Percentiles rank a stretch among this genome's conserved stretches.
These are phyloP conservation scores for Crepidotus sp. DNA, from an alignment of 1,284 basidiomycete species.

Conservation along the genomic window DNA sequence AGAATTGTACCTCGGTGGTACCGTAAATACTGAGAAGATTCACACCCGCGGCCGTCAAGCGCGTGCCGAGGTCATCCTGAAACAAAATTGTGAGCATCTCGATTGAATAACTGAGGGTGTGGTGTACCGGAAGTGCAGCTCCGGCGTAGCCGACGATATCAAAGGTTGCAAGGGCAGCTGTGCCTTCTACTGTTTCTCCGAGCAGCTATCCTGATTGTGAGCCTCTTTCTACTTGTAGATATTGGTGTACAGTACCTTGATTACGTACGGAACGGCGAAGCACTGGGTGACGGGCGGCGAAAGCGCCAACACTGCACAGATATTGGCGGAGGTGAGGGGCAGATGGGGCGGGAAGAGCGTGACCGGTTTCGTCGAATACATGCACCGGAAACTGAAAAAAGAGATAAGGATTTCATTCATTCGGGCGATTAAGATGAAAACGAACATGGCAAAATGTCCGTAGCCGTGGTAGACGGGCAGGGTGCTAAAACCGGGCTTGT, in stretches of 20 bases:
- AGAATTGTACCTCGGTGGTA: constrained; percentile 28
- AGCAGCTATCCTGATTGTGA: constrained; percentile 30
- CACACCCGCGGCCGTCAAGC: constrained; percentile 42
- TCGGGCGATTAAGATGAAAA: background rate
- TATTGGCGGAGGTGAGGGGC: constrained; percentile 43
- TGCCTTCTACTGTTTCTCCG: constrained; percentile 41
- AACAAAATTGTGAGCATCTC: background rate
- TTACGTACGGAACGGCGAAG: constrained; percentile 29
- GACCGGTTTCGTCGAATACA: constrained; percentile 36
- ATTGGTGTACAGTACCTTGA: constrained; percentile 23
- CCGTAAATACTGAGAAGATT: constrained; percentile 50
- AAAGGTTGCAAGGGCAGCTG: constrained; percentile 35
- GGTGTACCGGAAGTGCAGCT: constrained; percentile 24
- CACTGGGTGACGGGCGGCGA: constrained; percentile 22
- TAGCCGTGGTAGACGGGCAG: constrained; percentile 40
- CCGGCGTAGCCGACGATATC: constrained; percentile 45
- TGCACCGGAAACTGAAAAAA: constrained; percentile 23
- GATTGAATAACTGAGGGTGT: too few species aligned
- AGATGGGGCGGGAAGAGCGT: constrained; percentile 46
- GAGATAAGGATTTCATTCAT: too few species aligned
- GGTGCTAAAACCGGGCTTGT: constrained; percentile 38
- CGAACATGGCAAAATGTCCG: constrained; percentile 38
- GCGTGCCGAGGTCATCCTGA: constrained; percentile 44
- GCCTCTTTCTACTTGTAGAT: background rate
- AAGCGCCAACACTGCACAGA: constrained; percentile 28